Percentiles rank a stretch among this genome's conserved stretches.
phyloP scores from a whole-genome alignment of 139 green algal genomes.

The Volvox africanus region DNA sequence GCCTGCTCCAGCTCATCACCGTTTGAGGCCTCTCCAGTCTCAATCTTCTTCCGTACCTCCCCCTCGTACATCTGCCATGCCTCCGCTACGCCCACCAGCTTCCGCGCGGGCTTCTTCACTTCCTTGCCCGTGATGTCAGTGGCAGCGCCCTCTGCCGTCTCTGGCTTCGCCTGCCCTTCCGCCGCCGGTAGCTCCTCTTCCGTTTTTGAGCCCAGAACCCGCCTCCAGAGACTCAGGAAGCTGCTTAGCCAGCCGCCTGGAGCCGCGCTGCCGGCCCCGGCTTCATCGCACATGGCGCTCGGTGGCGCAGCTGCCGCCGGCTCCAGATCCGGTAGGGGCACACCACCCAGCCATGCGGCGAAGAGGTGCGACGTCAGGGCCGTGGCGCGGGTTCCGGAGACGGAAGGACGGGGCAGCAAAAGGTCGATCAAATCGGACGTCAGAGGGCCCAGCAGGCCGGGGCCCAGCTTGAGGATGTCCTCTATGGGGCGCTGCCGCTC shows the following conservation, averaged over 20 bases:
- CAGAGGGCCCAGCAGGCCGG: neutral
- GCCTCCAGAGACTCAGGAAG: neutral
- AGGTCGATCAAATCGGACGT: neutral
- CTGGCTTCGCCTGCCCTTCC: neutral
- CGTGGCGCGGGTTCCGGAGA: neutral
- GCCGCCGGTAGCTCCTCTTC: neutral
- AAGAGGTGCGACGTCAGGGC: conserved; percentile 3
- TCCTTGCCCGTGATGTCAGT: neutral
- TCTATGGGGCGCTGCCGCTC: neutral
- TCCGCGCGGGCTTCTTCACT: neutral
- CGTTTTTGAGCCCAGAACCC: neutral
- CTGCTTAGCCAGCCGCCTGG: neutral
- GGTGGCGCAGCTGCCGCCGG: neutral
- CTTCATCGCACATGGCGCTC: neutral
- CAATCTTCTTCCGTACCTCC: neutral
- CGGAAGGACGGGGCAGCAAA: neutral
- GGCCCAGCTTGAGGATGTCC: neutral
- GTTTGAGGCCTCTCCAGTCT: neutral
- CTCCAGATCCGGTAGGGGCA: neutral
- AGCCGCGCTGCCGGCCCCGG: neutral
- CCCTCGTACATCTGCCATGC: neutral
- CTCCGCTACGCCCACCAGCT: neutral
- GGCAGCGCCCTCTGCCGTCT: too few relatives aligned
- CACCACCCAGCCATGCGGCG: neutral
- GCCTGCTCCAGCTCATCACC: neutral